Evolutionary conservation across 2,329 filamentous ascomycete genomes (phyloP).

Genomic region (Bipolaris bicolor): DNA sequence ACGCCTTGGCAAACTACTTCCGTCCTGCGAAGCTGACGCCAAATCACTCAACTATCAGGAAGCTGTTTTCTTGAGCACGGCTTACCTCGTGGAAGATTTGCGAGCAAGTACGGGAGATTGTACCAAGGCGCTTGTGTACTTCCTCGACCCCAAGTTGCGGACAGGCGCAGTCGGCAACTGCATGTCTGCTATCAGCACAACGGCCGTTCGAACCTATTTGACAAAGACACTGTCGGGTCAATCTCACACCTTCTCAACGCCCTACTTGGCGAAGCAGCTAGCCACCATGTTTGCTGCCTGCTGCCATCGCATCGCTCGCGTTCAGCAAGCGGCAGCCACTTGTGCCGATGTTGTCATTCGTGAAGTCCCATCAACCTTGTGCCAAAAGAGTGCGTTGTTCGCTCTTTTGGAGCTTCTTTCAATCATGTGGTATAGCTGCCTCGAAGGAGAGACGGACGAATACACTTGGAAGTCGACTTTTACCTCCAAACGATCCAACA

Average conservation of each 20-base stretch:
- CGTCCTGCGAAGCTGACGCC: slow-evolving; percentile 78
- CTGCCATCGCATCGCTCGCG: slow-evolving; percentile 90
- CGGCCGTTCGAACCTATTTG: slow-evolving; percentile 80
- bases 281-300: slow-evolving; percentile 84
- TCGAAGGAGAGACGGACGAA: slow-evolving; percentile 92
- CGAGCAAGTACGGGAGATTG: slow-evolving; percentile 88
- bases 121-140: slow-evolving; percentile 87
- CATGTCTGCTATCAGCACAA: slow-evolving; percentile 67
- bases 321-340: slow-evolving; percentile 82
- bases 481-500: slow-evolving; percentile 75
- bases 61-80: slow-evolving; percentile 88
- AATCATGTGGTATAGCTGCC: slow-evolving; percentile 92
- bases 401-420: slow-evolving; percentile 89
- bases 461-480: slow-evolving; percentile 87
- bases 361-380: slow-evolving; percentile 86
- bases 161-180: slow-evolving; percentile 66
- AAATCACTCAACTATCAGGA: slow-evolving; percentile 85
- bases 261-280: slow-evolving; percentile 87
- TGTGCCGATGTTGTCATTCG: slow-evolving; percentile 86
- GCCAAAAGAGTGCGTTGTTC: slow-evolving; percentile 88
- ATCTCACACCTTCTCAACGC: slow-evolving; percentile 82
- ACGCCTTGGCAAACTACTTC: slow-evolving; percentile 73
- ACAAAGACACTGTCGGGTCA: slow-evolving; percentile 73
- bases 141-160: slow-evolving; percentile 85
- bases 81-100: slow-evolving; percentile 86